Conservation (phyloP, 2,329 filamentous ascomycete species). For the Ophiostoma sp. region DNA sequence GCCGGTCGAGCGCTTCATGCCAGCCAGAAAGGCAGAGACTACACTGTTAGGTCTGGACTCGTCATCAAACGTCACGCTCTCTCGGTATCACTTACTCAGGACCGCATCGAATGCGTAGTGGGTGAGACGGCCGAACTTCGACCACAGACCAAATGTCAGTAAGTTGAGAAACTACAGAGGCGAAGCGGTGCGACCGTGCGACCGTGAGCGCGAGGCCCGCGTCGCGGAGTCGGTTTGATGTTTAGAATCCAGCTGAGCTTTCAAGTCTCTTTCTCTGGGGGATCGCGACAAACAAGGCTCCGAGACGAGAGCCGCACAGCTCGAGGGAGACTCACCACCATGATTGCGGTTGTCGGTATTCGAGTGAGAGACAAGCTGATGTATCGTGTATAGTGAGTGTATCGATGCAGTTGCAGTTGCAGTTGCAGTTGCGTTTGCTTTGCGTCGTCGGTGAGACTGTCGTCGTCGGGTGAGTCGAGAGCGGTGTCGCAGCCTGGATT, state of each 20-base stretch:
- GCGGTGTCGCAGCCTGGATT: conserved; percentile 11
- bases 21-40: conserved; percentile 95
- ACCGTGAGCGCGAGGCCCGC: conserved; percentile 3
- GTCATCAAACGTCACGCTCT: not conserved
- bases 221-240: conserved; percentile 31
- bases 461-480: conserved; percentile 4
- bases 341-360: conserved; percentile 18
- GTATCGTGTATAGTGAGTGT: not conserved
- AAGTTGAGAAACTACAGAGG: conserved; percentile 55
- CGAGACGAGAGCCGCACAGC: conserved; percentile 16
- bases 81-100: conserved; percentile 58
- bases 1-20: conserved; percentile 94
- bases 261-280: conserved; percentile 11
- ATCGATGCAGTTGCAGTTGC: not conserved
- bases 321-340: conserved; percentile 27
- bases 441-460: not conserved
- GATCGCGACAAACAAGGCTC: conserved; percentile 16
- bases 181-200: not conserved
- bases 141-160: conserved; percentile 63
- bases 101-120: conserved; percentile 97
- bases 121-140: conserved; percentile 84
- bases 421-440: not conserved
- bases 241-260: conserved; percentile 38
- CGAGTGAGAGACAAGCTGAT: not conserved
- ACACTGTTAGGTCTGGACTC: conserved; percentile 1